These are phyloP conservation scores for Pilasporangium apinafurcum DNA, from an alignment of 352 stramenopile species.

Conservation along the genomic window DNA sequence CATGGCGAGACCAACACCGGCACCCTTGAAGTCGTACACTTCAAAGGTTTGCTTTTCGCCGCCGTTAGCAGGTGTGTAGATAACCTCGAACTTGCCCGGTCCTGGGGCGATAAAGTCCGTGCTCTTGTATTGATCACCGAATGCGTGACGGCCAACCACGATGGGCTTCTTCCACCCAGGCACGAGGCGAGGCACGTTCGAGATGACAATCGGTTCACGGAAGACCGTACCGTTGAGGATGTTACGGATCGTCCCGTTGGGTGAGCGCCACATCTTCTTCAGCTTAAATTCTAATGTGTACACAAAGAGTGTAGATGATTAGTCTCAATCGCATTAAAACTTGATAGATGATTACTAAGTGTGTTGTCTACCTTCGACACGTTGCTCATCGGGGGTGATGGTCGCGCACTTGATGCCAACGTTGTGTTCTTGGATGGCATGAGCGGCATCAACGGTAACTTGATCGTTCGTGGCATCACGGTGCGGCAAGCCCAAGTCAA, in stretches of 20 bases:
- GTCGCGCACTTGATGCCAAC: constrained; percentile 82
- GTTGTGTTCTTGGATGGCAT: constrained; percentile 63
- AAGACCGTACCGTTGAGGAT: constrained; percentile 80
- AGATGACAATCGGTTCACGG: constrained; percentile 78
- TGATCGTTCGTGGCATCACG: constrained; percentile 74
- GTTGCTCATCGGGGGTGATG: constrained; percentile 80
- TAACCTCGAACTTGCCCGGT: constrained; percentile 70
- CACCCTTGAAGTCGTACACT: constrained; percentile 62
- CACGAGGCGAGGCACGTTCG: constrained; percentile 71
- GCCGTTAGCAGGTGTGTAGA: constrained; percentile 55
- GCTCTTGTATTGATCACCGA: constrained; percentile 76
- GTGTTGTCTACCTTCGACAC: too few species aligned
- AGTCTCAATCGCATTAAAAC: not conserved
- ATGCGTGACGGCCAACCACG: constrained; percentile 69
- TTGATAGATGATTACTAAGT: not conserved
- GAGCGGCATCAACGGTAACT: constrained; percentile 71
- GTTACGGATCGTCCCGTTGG: constrained; percentile 81
- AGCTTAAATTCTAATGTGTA: constrained; percentile 78
- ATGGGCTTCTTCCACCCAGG: constrained; percentile 78
- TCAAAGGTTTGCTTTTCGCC: constrained; percentile 34
- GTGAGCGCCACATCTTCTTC: constrained; percentile 62
- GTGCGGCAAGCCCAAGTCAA: constrained; percentile 63
- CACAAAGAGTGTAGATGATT: too few species aligned
- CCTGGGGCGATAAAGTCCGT: constrained; percentile 64
- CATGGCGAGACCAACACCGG: constrained; percentile 68